Conservation (phyloP, 31 red algal species). For the Asparagopsis taxiformis region DNA sequence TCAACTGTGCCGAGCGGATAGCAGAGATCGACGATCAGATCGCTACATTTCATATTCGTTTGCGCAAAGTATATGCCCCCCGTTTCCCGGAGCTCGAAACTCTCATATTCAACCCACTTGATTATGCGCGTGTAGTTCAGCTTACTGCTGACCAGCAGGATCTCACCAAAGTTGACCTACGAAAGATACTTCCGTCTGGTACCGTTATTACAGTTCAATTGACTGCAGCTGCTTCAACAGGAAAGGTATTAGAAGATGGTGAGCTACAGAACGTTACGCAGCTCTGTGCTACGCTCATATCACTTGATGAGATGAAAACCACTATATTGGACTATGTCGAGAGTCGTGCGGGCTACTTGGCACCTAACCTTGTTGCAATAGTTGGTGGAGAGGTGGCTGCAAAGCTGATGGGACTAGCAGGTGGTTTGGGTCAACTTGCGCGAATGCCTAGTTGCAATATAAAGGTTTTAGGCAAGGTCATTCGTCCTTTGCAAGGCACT, state of each 20-base stretch:
- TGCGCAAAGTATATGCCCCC: conserved; percentile 20
- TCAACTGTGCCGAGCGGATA: conserved; percentile 12
- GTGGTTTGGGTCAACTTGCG: conserved; percentile 54
- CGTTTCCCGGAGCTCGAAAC: conserved; percentile 78
- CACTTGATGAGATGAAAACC: conserved; percentile 24
- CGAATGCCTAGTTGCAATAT: conserved; percentile 75
- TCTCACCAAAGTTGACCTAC: conserved; percentile 36
- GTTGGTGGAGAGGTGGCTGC: conserved; percentile 67
- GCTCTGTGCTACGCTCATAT: conserved; percentile 22
- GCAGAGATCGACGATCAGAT: conserved; percentile 39
- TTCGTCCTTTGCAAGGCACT: conserved; percentile 33
- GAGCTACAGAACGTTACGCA: conserved; percentile 32
- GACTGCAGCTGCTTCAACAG: conserved; percentile 43
- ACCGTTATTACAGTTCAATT: conserved; percentile 66
- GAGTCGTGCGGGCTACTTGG: conserved; percentile 35
- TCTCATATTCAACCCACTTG: conserved; percentile 59
- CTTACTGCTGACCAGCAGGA: conserved; percentile 28
- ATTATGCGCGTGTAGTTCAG: conserved; percentile 55
- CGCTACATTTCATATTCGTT: neutral
- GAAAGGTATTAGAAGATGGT: conserved; percentile 14
- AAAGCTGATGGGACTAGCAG: conserved; percentile 62
- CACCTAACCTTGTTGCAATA: conserved; percentile 68
- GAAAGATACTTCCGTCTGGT: conserved; percentile 56
- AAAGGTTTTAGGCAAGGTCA: conserved; percentile 55
- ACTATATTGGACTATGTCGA: conserved; percentile 55